Evolutionary conservation across 1,139 yeast species (phyloP).

Genomic region (Trichomonascaceae sp.): DNA sequence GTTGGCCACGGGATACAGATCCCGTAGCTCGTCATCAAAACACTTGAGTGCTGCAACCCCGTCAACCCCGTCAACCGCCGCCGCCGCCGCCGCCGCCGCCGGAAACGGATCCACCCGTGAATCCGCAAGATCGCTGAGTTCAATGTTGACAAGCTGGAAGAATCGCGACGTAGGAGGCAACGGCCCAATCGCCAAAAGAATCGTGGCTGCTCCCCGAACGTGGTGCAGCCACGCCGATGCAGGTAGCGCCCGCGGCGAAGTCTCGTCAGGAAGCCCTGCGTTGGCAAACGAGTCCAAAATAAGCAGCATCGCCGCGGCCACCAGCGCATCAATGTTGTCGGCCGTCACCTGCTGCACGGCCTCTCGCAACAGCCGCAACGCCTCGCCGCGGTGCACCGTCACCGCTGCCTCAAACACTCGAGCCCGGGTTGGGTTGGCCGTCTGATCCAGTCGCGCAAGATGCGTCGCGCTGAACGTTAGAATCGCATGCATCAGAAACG

Average conservation of each 20-base stretch:
- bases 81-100: constrained; percentile 1
- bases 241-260: constrained; percentile 41
- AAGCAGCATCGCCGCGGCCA: constrained; percentile 77
- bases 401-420: constrained; percentile 68
- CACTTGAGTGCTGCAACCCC: constrained; percentile 46
- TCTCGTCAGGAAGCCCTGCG: constrained; percentile 54
- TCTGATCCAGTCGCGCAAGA: constrained; percentile 37
- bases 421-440: constrained; percentile 21
- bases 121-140: constrained; percentile 54
- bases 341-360: constrained; percentile 75
- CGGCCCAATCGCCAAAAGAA: constrained; percentile 90
- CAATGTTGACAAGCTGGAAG: constrained; percentile 35
- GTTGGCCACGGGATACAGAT: constrained; percentile 71
- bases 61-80: neutral
- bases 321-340: constrained; percentile 83
- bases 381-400: constrained; percentile 79
- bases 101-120: constrained; percentile 5
- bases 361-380: constrained; percentile 63
- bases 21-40: constrained; percentile 75
- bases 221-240: constrained; percentile 96
- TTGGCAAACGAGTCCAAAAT: constrained; percentile 92
- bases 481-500: constrained; percentile 83
- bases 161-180: constrained; percentile 49
- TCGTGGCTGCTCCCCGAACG: constrained; percentile 94
- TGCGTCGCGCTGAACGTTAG: constrained; percentile 90